These are phyloP conservation scores for Curvularia sp. DNA, from an alignment of 2,329 filamentous ascomycete genomes.

Conservation along the genomic window DNA sequence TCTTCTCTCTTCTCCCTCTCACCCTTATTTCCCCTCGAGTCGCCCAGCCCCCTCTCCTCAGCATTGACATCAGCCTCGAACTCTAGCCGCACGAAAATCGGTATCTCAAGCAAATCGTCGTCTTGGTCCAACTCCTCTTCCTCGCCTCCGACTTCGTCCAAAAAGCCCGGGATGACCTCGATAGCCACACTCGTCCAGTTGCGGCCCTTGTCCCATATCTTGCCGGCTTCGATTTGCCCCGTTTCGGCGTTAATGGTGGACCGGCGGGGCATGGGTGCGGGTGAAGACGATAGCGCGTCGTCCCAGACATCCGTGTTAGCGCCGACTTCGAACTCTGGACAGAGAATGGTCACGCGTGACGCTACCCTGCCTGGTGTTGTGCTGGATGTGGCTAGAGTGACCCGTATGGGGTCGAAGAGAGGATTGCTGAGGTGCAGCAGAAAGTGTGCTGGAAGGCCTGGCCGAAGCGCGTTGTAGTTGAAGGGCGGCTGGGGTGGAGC, in stretches of 20 bases:
- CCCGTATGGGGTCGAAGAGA: conserved; percentile 86
- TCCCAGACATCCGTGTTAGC: conserved; percentile 95
- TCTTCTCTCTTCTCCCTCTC: conserved; percentile 80
- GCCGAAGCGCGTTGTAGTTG: conserved; percentile 57
- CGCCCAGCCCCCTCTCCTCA: conserved; percentile 47
- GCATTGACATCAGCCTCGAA: conserved; percentile 80
- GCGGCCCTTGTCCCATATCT: conserved; percentile 91
- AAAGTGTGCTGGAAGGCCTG: conserved; percentile 71
- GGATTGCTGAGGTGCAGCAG: conserved; percentile 92
- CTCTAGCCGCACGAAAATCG: conserved; percentile 89
- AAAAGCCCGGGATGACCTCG: conserved; percentile 74
- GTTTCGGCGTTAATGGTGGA: conserved; percentile 31
- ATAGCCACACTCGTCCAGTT: conserved; percentile 96
- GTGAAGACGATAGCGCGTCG: conserved; percentile 71
- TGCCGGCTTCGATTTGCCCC: conserved; percentile 75
- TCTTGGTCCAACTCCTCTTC: conserved; percentile 54
- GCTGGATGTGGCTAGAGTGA: conserved; percentile 82
- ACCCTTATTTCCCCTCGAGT: conserved; percentile 61
- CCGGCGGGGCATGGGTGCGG: conserved; percentile 47
- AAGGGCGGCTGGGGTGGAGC: conserved; percentile 38
- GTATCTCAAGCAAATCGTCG: conserved; percentile 80
- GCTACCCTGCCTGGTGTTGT: conserved; percentile 47
- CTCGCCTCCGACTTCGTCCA: conserved; percentile 27
- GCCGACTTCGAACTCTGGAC: conserved; percentile 91
- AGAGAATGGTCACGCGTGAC: conserved; percentile 85